These are phyloP conservation scores for Rhinocladiella similis DNA, from an alignment of 2,329 filamentous ascomycete species.

Conservation along the genomic window DNA sequence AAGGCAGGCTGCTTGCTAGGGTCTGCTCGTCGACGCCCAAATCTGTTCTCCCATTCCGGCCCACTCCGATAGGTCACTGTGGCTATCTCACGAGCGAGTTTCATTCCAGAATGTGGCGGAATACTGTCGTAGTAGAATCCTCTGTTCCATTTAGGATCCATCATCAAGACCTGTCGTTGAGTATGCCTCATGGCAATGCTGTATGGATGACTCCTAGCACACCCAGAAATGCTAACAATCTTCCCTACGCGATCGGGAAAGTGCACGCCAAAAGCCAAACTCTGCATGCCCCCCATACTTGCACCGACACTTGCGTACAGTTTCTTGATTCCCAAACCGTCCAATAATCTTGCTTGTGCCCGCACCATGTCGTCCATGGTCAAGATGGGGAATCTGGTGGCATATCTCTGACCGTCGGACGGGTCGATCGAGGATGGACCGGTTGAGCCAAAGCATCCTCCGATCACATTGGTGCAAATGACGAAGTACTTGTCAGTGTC, in stretches of 20 bases:
- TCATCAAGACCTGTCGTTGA: constrained; percentile 96
- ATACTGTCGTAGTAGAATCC: constrained; percentile 88
- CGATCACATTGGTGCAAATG: constrained; percentile 95
- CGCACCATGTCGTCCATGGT: constrained; percentile 98
- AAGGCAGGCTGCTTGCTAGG: constrained; percentile 81
- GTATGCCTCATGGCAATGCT: constrained; percentile 98
- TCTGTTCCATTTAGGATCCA: constrained; percentile 95
- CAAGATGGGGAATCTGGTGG: constrained; percentile 90
- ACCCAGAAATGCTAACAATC: constrained; percentile 88
- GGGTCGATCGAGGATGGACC: constrained; percentile 87
- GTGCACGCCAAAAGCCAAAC: constrained; percentile 78
- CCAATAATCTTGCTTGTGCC: constrained; percentile 87
- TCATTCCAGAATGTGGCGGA: constrained; percentile 95
- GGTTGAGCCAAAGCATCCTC: constrained; percentile 93
- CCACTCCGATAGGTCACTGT: constrained; percentile 96
- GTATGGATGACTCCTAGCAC: constrained; percentile 92
- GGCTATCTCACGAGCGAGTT: constrained; percentile 93
- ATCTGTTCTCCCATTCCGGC: constrained; percentile 95
- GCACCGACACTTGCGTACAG: constrained; percentile 91
- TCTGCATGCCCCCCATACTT: constrained; percentile 99
- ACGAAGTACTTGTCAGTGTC: constrained; percentile 91
- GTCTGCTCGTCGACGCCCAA: constrained; percentile 84
- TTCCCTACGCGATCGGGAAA: constrained; percentile 80
- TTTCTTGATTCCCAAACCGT: constrained; percentile 71
- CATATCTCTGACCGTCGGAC: constrained; percentile 82